Evolutionary conservation across 768 basidiomycete species (phyloP), one percentile per base, ranked within the genome.

Genomic region (Pleurotus platypus): DNA sequence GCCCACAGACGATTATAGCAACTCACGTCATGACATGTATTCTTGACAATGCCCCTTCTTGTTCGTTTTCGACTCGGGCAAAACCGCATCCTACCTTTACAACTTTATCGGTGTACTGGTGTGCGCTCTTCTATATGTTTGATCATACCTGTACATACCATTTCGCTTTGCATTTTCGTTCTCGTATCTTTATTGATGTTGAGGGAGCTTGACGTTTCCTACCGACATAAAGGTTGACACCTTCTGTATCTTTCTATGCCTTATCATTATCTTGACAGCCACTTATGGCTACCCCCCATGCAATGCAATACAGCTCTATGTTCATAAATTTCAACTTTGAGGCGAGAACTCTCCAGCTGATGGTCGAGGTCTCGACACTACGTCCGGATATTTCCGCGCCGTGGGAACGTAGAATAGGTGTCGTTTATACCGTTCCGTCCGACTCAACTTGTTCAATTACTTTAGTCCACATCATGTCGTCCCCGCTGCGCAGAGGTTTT

Each of bases 401-500:
- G 57, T 57, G 57, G 57, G 57, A 57, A 57, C 20, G 11, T 18
- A 26, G 42, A 16, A 45, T 16, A 24, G 26, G 39, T 39, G 40
- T 18, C 11, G 37, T 12, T 30, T 48, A 13, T n/a, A 39, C 49
- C 6, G 30, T 15, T 16, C 9, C n/a, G 35, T 26, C 15, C 30
- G 30, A 35, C 8, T 22, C 12, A 27, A 2, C 27, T 30, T n/a
- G 49, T 30, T 35, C 12, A 16, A 9, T 35, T 22, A 35, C n/a
- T 15, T 54, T 39, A n/a, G 18, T 24, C 16, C 18, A 54, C 51
- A 47, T 57, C 57, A 35, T 61, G 49, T 60, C 63, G 26, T 57
- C 55, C 7, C 69, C 68, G 39, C 58, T 75, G 48, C 77, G 76
- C 58, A 77, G 66, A 60, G 55, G 63, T 18, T 72, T 82, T 60